phyloP scores from a whole-genome alignment of 306 rosid species.

The Dryas alaskensis region DNA sequence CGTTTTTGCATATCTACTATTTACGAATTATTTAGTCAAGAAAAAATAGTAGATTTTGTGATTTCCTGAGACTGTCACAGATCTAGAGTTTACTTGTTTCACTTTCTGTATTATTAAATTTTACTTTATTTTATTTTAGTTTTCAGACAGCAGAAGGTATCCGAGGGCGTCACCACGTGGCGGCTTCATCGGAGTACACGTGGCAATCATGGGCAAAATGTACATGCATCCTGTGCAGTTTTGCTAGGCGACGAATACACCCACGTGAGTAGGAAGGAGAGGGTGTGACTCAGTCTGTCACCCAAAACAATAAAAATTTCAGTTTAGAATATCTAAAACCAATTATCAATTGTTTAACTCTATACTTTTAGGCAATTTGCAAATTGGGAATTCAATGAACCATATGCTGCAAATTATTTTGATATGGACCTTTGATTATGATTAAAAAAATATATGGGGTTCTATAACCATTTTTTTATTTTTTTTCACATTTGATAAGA shows the following conservation, averaged over 20 bases:
- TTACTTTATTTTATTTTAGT: background rate
- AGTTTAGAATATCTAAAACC: background rate
- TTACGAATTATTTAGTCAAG: background rate
- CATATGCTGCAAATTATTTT: no score
- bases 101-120: background rate
- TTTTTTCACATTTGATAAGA: no score
- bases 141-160: conserved; percentile 23
- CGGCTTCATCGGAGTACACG: background rate
- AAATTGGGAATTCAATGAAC: background rate
- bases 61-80: background rate
- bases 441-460: no score
- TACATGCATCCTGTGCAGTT: conserved; percentile 6
- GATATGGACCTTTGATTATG: no score
- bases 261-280: conserved; percentile 32
- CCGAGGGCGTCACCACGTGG: conserved; percentile 63
- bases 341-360: background rate
- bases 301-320: background rate
- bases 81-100: conserved; percentile 6
- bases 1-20: background rate
- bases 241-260: conserved; percentile 24
- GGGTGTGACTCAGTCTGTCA: conserved; percentile 4
- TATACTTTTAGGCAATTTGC: background rate
- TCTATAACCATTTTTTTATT: no score
- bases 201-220: conserved; percentile 16
- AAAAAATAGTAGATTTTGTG: background rate